Conservation (phyloP, 176 grass and related monocot species). For the Chloris gayana region DNA sequence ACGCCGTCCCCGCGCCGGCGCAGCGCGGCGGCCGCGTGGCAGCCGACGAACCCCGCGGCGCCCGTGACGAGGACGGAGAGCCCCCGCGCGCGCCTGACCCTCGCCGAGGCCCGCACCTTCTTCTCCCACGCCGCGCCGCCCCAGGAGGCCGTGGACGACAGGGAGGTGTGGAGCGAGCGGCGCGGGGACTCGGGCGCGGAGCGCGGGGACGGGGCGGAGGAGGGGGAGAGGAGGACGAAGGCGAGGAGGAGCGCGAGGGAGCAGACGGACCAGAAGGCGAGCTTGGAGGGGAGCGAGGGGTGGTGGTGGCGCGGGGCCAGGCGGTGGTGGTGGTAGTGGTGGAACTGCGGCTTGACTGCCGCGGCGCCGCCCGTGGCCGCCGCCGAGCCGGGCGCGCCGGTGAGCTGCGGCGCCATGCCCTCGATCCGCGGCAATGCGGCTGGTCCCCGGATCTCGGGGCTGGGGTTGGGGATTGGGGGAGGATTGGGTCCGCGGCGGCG, state of each 20-base stretch:
- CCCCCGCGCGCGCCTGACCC: slow-evolving; percentile 51
- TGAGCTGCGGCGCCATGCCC: slow-evolving; percentile 63
- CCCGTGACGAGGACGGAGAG: slow-evolving; percentile 76
- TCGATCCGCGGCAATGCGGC: slow-evolving; percentile 57
- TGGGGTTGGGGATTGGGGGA: background rate
- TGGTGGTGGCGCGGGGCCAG: slow-evolving; percentile 67
- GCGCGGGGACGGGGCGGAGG: slow-evolving; percentile 34
- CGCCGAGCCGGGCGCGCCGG: slow-evolving; percentile 45
- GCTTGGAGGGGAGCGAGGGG: slow-evolving; percentile 60
- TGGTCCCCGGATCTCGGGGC: slow-evolving; percentile 28
- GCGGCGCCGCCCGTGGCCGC: slow-evolving; percentile 41
- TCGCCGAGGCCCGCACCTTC: slow-evolving; percentile 71
- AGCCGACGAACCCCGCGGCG: slow-evolving; percentile 76
- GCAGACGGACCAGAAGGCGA: slow-evolving; percentile 79
- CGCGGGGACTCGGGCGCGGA: slow-evolving; percentile 44
- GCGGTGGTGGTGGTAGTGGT: slow-evolving; percentile 80
- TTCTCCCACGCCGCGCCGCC: slow-evolving; percentile 87
- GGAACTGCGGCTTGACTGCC: slow-evolving; percentile 67
- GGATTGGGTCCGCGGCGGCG: slow-evolving; percentile 16
- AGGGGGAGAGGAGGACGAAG: slow-evolving; percentile 72
- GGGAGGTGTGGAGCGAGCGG: slow-evolving; percentile 62
- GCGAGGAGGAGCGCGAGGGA: slow-evolving; percentile 78
- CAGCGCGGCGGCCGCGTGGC: slow-evolving; percentile 74
- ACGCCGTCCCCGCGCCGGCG: slow-evolving; percentile 75
- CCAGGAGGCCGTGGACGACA: slow-evolving; percentile 41